Evolutionary conservation across 331 rosid species (phyloP).

Genomic region (Erythrophleum ivorense): DNA sequence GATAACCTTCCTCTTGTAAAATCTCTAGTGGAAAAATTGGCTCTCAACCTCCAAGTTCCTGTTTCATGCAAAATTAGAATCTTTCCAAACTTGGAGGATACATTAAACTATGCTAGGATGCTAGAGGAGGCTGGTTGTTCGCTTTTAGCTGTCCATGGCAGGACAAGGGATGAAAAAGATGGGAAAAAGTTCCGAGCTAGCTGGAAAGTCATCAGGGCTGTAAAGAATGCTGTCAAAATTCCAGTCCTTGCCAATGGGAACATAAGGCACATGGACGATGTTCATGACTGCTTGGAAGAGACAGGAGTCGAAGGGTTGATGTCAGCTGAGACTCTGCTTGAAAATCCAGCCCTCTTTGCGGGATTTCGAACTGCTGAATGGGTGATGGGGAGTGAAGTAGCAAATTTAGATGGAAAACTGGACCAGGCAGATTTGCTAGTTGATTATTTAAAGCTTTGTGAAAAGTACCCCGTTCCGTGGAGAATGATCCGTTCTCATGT

Average conservation of each 20-base stretch:
- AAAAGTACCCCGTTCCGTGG: constrained; percentile 86
- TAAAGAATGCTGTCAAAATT: constrained; percentile 73
- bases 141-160: constrained; percentile 91
- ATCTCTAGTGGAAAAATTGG: constrained; percentile 79
- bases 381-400: constrained; percentile 50
- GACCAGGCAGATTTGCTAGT: constrained; percentile 82
- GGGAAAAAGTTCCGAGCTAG: constrained; percentile 87
- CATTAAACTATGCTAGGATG: constrained; percentile 84
- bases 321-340: constrained; percentile 83
- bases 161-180: constrained; percentile 90
- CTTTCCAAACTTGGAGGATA: constrained; percentile 83
- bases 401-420: constrained; percentile 52
- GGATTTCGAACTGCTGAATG: constrained; percentile 82
- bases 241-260: constrained; percentile 65
- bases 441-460: constrained; percentile 89
- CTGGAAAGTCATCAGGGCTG: constrained; percentile 86
- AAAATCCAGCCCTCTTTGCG: constrained; percentile 91
- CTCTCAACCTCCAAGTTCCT: constrained; percentile 79
- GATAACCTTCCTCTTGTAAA: constrained; percentile 62
- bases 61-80: constrained; percentile 94
- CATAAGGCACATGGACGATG: constrained; percentile 57
- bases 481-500: constrained; percentile 92
- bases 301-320: constrained; percentile 60
- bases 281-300: constrained; percentile 52
- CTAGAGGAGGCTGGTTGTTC: constrained; percentile 94